Evolutionary conservation across 1,139 yeast genomes (phyloP).

Genomic region (Trichomonascaceae sp.): DNA sequence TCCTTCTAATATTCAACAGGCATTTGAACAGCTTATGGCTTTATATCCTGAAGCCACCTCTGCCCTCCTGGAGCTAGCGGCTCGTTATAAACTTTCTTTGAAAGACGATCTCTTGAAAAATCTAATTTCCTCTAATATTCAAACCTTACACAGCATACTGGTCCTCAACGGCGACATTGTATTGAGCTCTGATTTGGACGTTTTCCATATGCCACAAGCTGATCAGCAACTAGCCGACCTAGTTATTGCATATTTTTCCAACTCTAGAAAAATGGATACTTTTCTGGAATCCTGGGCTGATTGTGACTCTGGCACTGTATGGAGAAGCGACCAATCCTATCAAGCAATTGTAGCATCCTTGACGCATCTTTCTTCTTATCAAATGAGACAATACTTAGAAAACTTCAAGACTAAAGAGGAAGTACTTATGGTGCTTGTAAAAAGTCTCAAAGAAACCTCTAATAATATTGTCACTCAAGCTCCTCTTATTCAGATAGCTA

Average conservation of each 20-base stretch:
- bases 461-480: neutral
- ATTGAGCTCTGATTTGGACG: neutral
- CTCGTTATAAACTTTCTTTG: neutral
- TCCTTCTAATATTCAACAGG: neutral
- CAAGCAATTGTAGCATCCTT: neutral
- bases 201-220: neutral
- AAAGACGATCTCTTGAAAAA: conserved; percentile 2
- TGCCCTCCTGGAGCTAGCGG: neutral
- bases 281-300: neutral
- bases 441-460: neutral
- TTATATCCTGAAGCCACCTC: conserved; percentile 1
- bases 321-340: neutral
- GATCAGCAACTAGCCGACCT: conserved; percentile 3
- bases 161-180: neutral
- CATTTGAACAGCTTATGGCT: neutral
- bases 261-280: conserved; percentile 1
- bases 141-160: neutral
- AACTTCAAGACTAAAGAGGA: conserved; percentile 1
- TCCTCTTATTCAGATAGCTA: conserved; percentile 2
- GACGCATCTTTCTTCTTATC: conserved; percentile 1
- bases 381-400: conserved; percentile 2
- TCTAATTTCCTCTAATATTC: neutral
- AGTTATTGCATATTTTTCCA: neutral
- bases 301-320: neutral
- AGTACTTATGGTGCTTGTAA: neutral